Base-by-base conservation (phyloP, 1,139 yeast species). In the Schwanniomyces etchellsii region DNA sequence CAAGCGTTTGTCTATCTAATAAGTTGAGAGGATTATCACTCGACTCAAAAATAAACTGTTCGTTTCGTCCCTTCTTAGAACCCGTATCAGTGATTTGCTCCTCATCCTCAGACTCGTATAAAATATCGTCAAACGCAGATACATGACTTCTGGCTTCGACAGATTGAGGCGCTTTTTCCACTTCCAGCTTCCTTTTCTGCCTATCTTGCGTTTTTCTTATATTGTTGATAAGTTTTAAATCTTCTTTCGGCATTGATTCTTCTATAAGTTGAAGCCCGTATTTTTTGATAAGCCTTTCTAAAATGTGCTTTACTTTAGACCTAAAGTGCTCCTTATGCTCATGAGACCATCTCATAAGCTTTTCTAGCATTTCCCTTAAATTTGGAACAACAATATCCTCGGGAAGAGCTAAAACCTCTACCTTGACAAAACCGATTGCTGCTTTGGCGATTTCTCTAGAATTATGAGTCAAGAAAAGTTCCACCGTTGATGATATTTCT, bases 241-340 rank as follows among this genome's bases (percentile, higher is more conserved):
- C 97, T 35, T 80, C 89, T 52, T 64, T 95, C 11, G 99, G 99
- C 60, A 91, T 88, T 31, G 77, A 76, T 32, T 64, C 64, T 50
- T 83, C 95, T 34, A 91, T 74, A 23, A 65, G 73, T 23, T 88
- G 96, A 40, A 76, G 73, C 12, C 98, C 96, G 51, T 85, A 88
- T 49, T 88, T 80, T 55, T 98, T 77, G 33, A 91, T 75, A 48
- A 91, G 66, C 49, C 98, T 76, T 65, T 91, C 98, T 39, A 91
- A 67, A 38, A 91, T 82, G 50, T 91, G 96, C 62, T 86, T 86
- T 26, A 91, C 93, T 57, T 85, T 89, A 17, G 88, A 74, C 54
- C 85, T 86, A 70, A 93, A 89, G 50, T 88, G 96, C 25, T 94
- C 94, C 48, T 85, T 85, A 59, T 89, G 96, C 54, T 88, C 97